phyloP scores from a whole-genome alignment of 768 basidiomycete genomes.

The Rhodotorula paludigena region DNA sequence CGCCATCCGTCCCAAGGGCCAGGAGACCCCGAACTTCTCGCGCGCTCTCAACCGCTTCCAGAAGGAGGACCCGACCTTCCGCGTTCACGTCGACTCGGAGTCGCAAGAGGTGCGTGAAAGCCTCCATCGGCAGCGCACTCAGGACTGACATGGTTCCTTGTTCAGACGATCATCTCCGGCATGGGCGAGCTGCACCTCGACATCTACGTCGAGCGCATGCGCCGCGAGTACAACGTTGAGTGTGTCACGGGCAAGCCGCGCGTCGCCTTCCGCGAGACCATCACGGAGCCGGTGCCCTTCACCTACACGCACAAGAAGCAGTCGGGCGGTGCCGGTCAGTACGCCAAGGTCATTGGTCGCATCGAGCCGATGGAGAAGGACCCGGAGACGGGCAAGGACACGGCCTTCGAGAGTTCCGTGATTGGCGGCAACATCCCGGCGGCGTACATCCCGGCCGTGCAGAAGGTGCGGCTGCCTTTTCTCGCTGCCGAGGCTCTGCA shows the following conservation, averaged over 20 bases:
- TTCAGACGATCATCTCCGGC: conserved; percentile 92
- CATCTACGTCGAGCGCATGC: conserved; percentile 98
- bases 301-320: conserved; percentile 96
- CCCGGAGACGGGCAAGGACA: conserved; percentile 66
- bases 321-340: conserved; percentile 94
- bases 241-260: conserved; percentile 92
- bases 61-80: conserved; percentile 98
- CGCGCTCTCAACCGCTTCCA: conserved; percentile 95
- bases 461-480: conserved; percentile 59
- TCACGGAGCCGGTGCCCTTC: conserved; percentile 75
- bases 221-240: conserved; percentile 89
- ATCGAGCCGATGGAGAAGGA: conserved; percentile 83
- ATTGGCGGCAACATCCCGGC: conserved; percentile 88
- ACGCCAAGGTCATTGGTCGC: conserved; percentile 81
- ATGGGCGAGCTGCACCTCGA: conserved; percentile 99
- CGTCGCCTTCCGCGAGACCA: conserved; percentile 93
- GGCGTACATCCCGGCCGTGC: conserved; percentile 87
- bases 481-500: background rate
- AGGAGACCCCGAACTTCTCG: conserved; percentile 93
- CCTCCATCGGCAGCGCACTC: rapidly evolving
- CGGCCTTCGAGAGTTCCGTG: conserved; percentile 75
- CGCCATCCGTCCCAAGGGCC: conserved; percentile 81
- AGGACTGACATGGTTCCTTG: background rate
- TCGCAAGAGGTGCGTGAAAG: conserved; percentile 69
- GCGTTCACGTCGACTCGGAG: conserved; percentile 88